phyloP scores from a whole-genome alignment of 345 rosid genomes.

The Eutrema heterophyllum region DNA sequence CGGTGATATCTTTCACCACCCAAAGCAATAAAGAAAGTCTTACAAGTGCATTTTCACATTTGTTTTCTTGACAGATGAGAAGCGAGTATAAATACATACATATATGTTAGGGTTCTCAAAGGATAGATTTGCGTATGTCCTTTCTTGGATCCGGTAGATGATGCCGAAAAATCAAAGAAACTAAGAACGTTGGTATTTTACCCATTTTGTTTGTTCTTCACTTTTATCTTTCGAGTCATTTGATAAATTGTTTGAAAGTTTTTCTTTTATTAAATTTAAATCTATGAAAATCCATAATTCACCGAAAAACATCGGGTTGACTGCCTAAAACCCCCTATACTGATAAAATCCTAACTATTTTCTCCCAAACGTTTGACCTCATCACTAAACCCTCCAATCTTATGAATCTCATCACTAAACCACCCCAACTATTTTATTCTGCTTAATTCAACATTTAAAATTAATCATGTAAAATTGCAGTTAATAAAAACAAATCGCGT shows the following conservation, averaged over 20 bases:
- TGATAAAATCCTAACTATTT: too few relatives aligned
- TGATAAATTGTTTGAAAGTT: background rate
- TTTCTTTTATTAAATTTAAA: background rate
- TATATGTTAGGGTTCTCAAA: conserved; percentile 10
- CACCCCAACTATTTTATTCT: too few relatives aligned
- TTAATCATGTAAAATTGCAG: too few relatives aligned
- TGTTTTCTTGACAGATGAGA: conserved; percentile 14
- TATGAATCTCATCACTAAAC: too few relatives aligned
- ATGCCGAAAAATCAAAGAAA: conserved; percentile 33
- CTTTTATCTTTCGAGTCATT: background rate
- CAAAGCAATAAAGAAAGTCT: conserved; percentile 10
- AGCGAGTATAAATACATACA: background rate
- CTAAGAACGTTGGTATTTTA: background rate
- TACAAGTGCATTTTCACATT: conserved; percentile 4
- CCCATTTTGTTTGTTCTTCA: conserved; percentile 16
- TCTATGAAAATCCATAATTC: background rate
- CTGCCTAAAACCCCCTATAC: too few relatives aligned
- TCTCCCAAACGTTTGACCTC: too few relatives aligned
- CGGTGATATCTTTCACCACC: conserved; percentile 31
- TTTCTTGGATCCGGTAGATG: conserved; percentile 26
- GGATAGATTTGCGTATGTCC: conserved; percentile 20
- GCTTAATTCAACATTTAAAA: too few relatives aligned
- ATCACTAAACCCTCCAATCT: too few relatives aligned
- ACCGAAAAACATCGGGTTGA: too few relatives aligned
- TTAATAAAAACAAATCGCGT: too few relatives aligned